A percentile compares a stretch with the other conserved stretches of the same genome.
Evolutionary conservation across 257 asterid species (phyloP).

Genomic region (Nicotiana sylvestris): DNA sequence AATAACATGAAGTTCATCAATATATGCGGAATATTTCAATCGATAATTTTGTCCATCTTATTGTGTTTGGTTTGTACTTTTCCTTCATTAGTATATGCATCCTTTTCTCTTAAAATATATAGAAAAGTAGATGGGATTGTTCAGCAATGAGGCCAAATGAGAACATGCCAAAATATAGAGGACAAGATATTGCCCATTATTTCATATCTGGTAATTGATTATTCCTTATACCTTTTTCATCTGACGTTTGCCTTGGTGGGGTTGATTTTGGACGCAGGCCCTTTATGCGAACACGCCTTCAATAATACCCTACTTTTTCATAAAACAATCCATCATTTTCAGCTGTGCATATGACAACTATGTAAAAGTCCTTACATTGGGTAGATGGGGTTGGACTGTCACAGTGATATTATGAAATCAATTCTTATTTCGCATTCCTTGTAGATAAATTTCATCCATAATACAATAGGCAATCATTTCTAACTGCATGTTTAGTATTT

Average conservation of each 20-base stretch:
- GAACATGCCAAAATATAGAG: slow-evolving; percentile 13
- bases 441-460: background rate
- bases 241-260: slow-evolving; percentile 12
- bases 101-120: background rate
- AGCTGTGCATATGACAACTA: background rate
- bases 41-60: background rate
- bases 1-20: no score
- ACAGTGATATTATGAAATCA: background rate
- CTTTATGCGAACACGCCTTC: slow-evolving; percentile 6
- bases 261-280: background rate
- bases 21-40: background rate
- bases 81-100: background rate
- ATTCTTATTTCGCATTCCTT: background rate
- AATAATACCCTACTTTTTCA: background rate
- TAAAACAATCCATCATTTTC: background rate
- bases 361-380: background rate
- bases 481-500: no score
- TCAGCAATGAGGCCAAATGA: slow-evolving; percentile 7
- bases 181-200: slow-evolving; percentile 19
- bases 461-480: background rate
- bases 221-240: slow-evolving; percentile 14
- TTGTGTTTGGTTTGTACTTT: background rate
- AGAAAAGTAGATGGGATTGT: background rate
- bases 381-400: background rate
- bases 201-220: slow-evolving; percentile 14